Evolutionary conservation across 192 early-diverging fungal genomes (phyloP).

Genomic region (Thamnidium elegans): DNA sequence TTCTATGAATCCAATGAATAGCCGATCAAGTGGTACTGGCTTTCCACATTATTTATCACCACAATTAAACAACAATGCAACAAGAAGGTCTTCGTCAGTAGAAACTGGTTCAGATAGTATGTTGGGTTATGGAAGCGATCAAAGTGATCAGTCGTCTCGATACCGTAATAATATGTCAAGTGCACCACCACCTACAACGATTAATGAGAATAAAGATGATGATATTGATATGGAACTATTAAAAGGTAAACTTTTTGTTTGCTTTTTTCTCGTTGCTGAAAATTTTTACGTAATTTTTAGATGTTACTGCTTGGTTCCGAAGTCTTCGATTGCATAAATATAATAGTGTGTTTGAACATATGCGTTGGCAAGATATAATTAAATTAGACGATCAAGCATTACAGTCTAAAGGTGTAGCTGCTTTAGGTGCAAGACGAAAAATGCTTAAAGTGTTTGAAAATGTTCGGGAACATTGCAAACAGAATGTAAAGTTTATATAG

Average conservation of each 20-base stretch:
- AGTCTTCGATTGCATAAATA: constrained; percentile 95
- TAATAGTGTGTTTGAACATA: constrained; percentile 78
- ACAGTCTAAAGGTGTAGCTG: constrained; percentile 79
- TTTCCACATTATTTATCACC: too few relatives aligned
- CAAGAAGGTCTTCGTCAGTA: too few relatives aligned
- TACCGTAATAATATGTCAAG: constrained; percentile 3
- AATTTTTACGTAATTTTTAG: constrained; percentile 38
- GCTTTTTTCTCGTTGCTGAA: too few relatives aligned
- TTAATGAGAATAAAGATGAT: constrained; percentile 73
- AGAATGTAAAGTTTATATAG: constrained; percentile 24
- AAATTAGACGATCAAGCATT: constrained; percentile 79
- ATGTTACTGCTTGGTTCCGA: constrained; percentile 94
- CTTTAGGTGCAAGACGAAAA: constrained; percentile 92
- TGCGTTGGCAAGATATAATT: constrained; percentile 89
- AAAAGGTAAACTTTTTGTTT: constrained; percentile 48
- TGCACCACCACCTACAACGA: constrained; percentile 31
- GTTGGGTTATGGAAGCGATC: constrained; percentile 24
- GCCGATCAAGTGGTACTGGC: too few relatives aligned
- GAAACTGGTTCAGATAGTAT: too few relatives aligned
- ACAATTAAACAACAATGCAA: too few relatives aligned
- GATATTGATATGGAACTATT: constrained; percentile 73
- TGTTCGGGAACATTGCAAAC: constrained; percentile 42
- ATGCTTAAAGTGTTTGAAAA: constrained; percentile 95
- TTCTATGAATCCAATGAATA: too few relatives aligned
- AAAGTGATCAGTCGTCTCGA: constrained; percentile 27